phyloP scores from a whole-genome alignment of 2,329 filamentous ascomycete species.

The Sclerotinia sclerotiorum region DNA sequence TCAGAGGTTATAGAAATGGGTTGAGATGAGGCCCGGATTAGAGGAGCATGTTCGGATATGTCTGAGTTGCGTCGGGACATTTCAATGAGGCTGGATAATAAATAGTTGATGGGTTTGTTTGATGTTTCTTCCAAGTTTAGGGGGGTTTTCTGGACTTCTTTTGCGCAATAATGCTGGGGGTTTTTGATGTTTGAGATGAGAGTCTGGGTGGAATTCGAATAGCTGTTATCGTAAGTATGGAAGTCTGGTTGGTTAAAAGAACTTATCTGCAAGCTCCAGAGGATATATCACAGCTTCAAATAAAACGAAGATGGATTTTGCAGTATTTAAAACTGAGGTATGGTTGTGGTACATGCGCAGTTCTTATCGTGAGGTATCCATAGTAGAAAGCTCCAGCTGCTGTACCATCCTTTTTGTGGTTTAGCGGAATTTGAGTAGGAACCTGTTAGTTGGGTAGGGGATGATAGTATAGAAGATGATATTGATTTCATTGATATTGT shows the following conservation, averaged over 20 bases:
- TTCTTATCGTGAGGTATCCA: slow-evolving; percentile 16
- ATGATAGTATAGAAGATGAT: background rate
- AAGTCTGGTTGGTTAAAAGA: background rate
- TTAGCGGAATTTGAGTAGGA: background rate
- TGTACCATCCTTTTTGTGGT: background rate
- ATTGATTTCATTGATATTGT: background rate
- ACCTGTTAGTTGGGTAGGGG: background rate
- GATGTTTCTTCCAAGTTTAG: background rate
- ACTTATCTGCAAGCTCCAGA: background rate
- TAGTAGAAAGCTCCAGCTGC: slow-evolving; percentile 13
- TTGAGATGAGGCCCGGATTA: slow-evolving; percentile 13
- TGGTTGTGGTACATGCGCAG: slow-evolving; percentile 8
- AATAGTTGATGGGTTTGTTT: background rate
- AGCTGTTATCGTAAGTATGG: background rate
- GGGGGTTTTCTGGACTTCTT: background rate
- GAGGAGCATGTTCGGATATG: slow-evolving; percentile 15
- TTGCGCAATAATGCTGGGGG: background rate
- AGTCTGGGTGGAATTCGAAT: background rate
- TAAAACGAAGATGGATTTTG: background rate
- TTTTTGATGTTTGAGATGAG: background rate
- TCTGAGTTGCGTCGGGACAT: slow-evolving; percentile 19
- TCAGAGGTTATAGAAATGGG: slow-evolving; percentile 20
- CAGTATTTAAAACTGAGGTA: background rate
- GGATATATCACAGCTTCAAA: background rate
- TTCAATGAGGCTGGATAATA: background rate